These are phyloP conservation scores for Hypomontagnella submonticulosa DNA, from an alignment of 495 filamentous ascomycete species.

Conservation along the genomic window DNA sequence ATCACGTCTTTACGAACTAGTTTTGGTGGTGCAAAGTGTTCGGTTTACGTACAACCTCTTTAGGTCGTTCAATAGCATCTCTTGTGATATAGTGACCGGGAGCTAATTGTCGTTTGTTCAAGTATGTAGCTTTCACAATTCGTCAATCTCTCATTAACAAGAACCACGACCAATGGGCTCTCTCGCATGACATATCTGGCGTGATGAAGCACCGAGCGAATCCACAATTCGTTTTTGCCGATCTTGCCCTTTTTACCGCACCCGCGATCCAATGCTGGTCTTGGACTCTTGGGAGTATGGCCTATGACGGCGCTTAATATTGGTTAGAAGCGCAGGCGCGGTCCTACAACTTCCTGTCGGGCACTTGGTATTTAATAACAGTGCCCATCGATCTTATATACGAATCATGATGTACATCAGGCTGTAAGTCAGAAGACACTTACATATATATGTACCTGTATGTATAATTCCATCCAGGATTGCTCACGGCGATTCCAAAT, in stretches of 20 bases:
- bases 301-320: slow-evolving; percentile 20
- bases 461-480: no score
- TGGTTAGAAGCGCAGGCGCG: slow-evolving; percentile 28
- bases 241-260: slow-evolving; percentile 28
- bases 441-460: no score
- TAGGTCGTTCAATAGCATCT: slow-evolving; percentile 1
- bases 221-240: slow-evolving; percentile 18
- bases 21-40: slow-evolving; percentile 9
- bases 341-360: slow-evolving; percentile 4
- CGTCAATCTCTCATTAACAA: slow-evolving; percentile 15
- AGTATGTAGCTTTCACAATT: slow-evolving; percentile 13
- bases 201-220: slow-evolving; percentile 24
- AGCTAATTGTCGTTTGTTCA: slow-evolving; percentile 9
- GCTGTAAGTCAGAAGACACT: no score
- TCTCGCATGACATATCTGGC: slow-evolving; percentile 22
- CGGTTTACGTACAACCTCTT: slow-evolving; percentile 10
- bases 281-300: slow-evolving; percentile 15
- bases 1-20: neutral
- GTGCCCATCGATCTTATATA: no score
- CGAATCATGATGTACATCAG: no score
- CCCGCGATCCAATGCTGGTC: slow-evolving; percentile 26
- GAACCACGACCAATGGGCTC: slow-evolving; percentile 22
- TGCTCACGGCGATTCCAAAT: neutral
- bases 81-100: neutral
- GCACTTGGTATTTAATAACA: no score